Conservation (phyloP, 768 basidiomycete species). For the Rhodosporidiobolus odoratus region DNA sequence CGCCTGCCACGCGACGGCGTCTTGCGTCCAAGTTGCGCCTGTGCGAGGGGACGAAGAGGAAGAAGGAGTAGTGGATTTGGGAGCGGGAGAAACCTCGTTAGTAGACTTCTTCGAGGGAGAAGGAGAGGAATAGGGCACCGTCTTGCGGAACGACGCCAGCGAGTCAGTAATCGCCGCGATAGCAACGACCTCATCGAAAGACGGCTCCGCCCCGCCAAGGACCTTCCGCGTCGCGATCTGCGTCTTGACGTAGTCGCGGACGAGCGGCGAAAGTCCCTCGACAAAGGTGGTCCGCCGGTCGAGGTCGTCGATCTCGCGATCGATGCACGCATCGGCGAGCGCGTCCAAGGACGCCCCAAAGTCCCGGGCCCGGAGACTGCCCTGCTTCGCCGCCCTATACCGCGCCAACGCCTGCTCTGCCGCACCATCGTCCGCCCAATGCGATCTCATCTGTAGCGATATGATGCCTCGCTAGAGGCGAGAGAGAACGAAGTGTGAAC, state of each 20-base stretch:
- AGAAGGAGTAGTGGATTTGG: neutral
- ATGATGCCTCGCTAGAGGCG: no score
- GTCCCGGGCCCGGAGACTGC: neutral
- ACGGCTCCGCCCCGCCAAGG: neutral
- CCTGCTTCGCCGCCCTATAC: neutral
- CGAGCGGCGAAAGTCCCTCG: neutral
- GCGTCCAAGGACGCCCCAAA: neutral
- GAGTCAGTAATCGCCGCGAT: neutral
- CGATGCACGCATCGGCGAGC: slow-evolving; percentile 5
- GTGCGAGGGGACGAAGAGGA: no score
- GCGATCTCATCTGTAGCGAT: neutral
- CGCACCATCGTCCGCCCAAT: neutral
- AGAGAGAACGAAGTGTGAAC: no score
- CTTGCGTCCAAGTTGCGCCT: neutral
- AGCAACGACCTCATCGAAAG: neutral
- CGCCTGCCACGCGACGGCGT: neutral
- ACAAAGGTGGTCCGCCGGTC: slow-evolving; percentile 6
- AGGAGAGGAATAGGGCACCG: neutral
- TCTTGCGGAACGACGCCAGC: neutral
- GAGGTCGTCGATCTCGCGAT: neutral
- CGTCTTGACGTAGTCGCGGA: slow-evolving; percentile 1
- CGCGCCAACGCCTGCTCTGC: neutral
- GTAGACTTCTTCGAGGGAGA: neutral
- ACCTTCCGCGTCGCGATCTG: neutral
- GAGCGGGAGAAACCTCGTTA: neutral